Conservation (phyloP, 345 rosid species). For the Theobroma cacao region DNA sequence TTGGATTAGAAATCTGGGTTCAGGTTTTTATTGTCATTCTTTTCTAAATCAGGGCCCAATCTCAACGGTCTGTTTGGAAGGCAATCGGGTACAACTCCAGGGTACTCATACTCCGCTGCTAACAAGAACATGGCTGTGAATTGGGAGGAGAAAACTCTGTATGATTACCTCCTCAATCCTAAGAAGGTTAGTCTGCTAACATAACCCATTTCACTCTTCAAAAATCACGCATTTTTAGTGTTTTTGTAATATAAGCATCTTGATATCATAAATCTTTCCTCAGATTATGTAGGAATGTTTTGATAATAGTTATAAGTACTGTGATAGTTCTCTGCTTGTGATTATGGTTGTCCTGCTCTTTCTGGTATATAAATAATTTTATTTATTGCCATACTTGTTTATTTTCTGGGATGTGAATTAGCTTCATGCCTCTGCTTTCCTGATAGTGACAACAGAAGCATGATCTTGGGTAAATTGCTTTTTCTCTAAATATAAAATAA, state of each 20-base stretch:
- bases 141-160: conserved; percentile 86
- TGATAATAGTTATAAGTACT: not conserved
- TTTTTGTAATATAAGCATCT: too few relatives aligned
- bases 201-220: not conserved
- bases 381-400: not conserved
- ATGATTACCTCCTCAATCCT: conserved; percentile 84
- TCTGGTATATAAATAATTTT: not conserved
- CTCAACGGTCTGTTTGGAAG: conserved; percentile 87
- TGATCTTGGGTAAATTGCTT: too few relatives aligned
- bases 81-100: conserved; percentile 72
- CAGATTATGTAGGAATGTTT: not conserved
- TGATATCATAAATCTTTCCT: not conserved
- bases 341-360: not conserved
- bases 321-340: not conserved
- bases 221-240: not conserved
- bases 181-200: conserved; percentile 53
- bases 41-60: conserved; percentile 96
- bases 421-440: not conserved
- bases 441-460: not conserved
- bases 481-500: too few relatives aligned
- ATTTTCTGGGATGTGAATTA: not conserved
- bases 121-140: conserved; percentile 85
- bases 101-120: conserved; percentile 85
- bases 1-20: too few relatives aligned
- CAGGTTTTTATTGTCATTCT: too few relatives aligned